phyloP scores from a whole-genome alignment of 2,329 filamentous ascomycete genomes.

The Phialophora expanda region DNA sequence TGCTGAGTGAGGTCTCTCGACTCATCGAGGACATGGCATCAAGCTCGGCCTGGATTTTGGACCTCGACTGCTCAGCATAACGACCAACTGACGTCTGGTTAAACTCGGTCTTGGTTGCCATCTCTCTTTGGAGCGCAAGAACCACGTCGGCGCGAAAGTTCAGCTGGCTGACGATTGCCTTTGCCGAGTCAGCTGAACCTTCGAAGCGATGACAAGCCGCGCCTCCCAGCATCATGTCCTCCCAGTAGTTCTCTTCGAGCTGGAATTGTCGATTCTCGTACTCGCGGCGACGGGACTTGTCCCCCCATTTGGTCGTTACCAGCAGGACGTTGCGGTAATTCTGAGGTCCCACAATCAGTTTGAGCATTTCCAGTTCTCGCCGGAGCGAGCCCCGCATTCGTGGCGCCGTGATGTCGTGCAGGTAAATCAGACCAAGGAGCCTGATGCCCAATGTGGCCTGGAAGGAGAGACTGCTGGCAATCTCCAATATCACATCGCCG shows the following conservation, averaged over 20 bases:
- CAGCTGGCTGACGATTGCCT: background rate
- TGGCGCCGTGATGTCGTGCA: slow-evolving; percentile 1
- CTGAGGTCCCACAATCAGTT: background rate
- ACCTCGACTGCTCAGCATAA: background rate
- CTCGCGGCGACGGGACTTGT: background rate
- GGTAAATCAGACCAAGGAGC: background rate
- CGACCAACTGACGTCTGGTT: background rate
- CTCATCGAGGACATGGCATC: slow-evolving; percentile 2
- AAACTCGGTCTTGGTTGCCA: background rate
- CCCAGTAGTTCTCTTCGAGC: background rate
- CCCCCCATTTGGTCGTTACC: background rate
- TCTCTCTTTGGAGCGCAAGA: background rate
- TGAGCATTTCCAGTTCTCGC: background rate
- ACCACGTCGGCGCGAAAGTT: background rate
- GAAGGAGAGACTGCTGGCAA: background rate
- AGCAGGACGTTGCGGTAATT: slow-evolving; percentile 1
- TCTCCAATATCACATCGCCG: background rate
- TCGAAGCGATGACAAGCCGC: slow-evolving; percentile 2
- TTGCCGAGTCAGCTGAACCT: background rate
- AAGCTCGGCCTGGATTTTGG: background rate
- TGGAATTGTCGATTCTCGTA: background rate
- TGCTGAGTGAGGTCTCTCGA: background rate
- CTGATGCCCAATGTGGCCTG: background rate
- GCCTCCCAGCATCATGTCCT: background rate
- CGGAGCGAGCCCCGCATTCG: background rate